Percentiles rank a stretch among this genome's conserved stretches.
phyloP scores from a whole-genome alignment of 345 rosid genomes.

The Zanthoxylum bungeanum region DNA sequence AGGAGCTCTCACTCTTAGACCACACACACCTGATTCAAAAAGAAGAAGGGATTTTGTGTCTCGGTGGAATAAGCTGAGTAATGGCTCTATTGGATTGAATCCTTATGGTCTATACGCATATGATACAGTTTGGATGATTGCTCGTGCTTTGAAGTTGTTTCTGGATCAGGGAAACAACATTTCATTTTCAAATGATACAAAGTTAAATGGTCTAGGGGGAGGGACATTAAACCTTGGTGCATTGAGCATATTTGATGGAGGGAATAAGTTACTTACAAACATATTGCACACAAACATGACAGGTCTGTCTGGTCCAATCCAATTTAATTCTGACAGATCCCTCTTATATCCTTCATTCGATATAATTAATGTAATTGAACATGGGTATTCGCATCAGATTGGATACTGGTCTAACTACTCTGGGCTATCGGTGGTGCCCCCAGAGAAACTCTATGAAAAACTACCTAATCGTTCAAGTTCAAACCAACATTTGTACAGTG shows the following conservation, averaged over 20 bases:
- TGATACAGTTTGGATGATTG: slow-evolving; percentile 91
- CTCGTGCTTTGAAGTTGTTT: slow-evolving; percentile 63
- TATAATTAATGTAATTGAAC: slow-evolving; percentile 49
- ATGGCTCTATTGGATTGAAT: slow-evolving; percentile 64
- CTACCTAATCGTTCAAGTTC: slow-evolving; percentile 68
- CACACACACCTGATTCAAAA: slow-evolving; percentile 63
- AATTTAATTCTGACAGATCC: slow-evolving; percentile 55
- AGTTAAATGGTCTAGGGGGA: slow-evolving; percentile 36
- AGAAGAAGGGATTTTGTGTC: slow-evolving; percentile 54
- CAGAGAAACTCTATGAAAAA: slow-evolving; percentile 62
- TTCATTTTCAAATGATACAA: slow-evolving; percentile 65
- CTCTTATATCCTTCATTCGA: slow-evolving; percentile 64
- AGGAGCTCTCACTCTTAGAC: slow-evolving; percentile 75
- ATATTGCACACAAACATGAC: slow-evolving; percentile 63
- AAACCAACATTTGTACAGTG: slow-evolving; percentile 56
- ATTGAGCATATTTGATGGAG: slow-evolving; percentile 75
- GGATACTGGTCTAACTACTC: slow-evolving; percentile 97
- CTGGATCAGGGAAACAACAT: slow-evolving; percentile 64
- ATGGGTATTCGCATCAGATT: slow-evolving; percentile 39
- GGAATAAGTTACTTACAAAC: slow-evolving; percentile 45
- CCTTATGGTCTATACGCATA: slow-evolving; percentile 81
- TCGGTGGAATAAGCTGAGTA: slow-evolving; percentile 69
- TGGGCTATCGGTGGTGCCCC: slow-evolving; percentile 67
- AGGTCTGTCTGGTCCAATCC: slow-evolving; percentile 71
- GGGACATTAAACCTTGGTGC: slow-evolving; percentile 68